Evolutionary conservation across 345 rosid species (phyloP).

Genomic region (sweet orange (Citrus sinensis)): DNA sequence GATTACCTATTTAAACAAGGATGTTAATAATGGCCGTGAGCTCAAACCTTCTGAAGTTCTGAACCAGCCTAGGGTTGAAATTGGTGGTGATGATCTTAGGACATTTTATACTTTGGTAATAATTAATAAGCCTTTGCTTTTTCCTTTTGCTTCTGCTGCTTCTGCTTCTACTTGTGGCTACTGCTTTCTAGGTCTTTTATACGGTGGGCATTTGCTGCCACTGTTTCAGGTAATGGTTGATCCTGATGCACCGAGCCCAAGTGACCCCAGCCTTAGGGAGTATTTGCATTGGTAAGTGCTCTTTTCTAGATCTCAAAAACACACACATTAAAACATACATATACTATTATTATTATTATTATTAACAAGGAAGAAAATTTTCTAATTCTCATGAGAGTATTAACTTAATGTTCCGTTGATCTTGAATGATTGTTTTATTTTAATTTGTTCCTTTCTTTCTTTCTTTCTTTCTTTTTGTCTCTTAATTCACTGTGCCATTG

Average conservation of each 20-base stretch:
- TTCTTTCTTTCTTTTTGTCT: no score
- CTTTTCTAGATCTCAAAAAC: neutral
- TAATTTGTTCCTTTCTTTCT: no score
- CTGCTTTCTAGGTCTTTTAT: neutral
- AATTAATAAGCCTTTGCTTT: neutral
- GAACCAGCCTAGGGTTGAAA: conserved; percentile 50
- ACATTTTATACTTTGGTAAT: conserved; percentile 66
- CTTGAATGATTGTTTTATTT: no score
- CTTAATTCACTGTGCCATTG: no score
- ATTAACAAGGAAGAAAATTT: no score
- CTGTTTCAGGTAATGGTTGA: conserved; percentile 62
- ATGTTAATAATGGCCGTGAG: conserved; percentile 52
- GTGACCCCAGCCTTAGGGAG: conserved; percentile 55
- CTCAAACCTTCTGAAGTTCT: conserved; percentile 56
- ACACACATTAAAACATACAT: neutral
- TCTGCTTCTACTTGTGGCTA: no score
- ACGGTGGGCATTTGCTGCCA: no score
- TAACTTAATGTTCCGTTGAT: no score
- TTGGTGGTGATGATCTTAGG: conserved; percentile 64
- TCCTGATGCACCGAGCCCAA: conserved; percentile 77
- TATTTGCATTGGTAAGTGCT: conserved; percentile 55
- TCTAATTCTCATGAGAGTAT: no score
- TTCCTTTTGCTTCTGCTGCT: neutral
- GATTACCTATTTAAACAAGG: conserved; percentile 28
- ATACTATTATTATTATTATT: neutral